Base-by-base conservation (phyloP, 176 grass and related monocot species). In the Oropetium thomaeum region DNA sequence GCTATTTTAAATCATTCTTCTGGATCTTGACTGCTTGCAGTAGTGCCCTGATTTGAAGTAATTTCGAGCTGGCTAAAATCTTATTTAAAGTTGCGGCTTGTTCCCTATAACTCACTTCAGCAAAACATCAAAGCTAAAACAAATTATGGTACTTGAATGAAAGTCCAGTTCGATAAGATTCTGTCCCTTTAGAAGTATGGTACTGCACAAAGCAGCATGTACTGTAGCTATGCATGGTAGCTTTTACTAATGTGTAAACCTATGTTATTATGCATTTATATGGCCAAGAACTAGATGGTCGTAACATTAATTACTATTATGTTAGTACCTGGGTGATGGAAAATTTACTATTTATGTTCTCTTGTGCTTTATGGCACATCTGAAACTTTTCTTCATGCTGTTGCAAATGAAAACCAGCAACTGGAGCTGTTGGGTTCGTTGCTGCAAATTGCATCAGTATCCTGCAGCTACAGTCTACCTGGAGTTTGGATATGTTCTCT, bases 161-260 rank as follows among this genome's bases (percentile, higher is more conserved):
- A 71, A 79, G 39, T 2, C 44, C 19, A 1, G 17, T 45, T 52
- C 37, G 8, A 65, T 58, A 73, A 54, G 69, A 33, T 62, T 71
- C 48, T 70, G 31, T 49, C 72, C 17, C 57, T 54, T 75, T 23
- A 39, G 63, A 20, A 69, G 44, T 52, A 76, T 53, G 4, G 53
- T 69, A 60, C 17, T 53, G 43, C 30, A 13, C 32, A 29, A 63
- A 22, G 52, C 67, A 75, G 16, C n/a, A 58, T 68, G 39, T 30
- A 19, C 31, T 32, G 8, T 62, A 38, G 19, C 64, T 77, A 23
- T 83, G 23, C 49, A 37, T 62, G 53, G 31, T 67, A 65, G 15
- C 70, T 16, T 26, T 71, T 15, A 64, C 44, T 3, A 68, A 65
- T 66, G 16, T 14, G 8, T 66, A 57, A 5, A 45, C 59, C 60